Conservation (phyloP, 2,329 filamentous ascomycete species). For the Botrytis porri region DNA sequence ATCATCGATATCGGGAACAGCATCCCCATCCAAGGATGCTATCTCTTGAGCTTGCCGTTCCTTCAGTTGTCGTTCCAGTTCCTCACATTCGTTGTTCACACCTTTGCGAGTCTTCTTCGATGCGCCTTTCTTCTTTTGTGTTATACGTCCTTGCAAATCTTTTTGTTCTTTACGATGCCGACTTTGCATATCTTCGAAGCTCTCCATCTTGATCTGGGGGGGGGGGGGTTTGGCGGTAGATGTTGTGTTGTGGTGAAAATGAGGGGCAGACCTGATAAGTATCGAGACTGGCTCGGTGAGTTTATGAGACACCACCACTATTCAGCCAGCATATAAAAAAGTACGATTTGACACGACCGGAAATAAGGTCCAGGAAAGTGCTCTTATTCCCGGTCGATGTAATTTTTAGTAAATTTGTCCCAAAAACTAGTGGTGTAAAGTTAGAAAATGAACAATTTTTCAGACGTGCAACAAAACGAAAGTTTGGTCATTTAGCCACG, state of each 20-base stretch:
- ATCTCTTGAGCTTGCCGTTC: conserved; percentile 65
- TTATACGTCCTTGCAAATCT: conserved; percentile 81
- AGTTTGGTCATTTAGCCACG: neutral
- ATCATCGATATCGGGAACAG: conserved; percentile 23
- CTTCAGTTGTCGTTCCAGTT: conserved; percentile 63
- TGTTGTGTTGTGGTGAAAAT: neutral
- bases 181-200: conserved; percentile 72
- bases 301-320: neutral
- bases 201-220: conserved; percentile 44
- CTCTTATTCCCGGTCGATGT: neutral
- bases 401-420: neutral
- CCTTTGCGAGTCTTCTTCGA: conserved; percentile 81
- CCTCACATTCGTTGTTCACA: conserved; percentile 72
- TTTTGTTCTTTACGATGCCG: conserved; percentile 85
- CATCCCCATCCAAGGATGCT: conserved; percentile 41
- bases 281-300: neutral
- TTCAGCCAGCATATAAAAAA: neutral
- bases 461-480: neutral
- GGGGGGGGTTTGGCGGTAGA: too few species aligned
- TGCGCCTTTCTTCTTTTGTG: conserved; percentile 94
- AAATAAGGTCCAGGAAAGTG: neutral
- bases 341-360: neutral
- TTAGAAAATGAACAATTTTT: neutral
- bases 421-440: neutral
- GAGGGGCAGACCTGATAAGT: neutral